These are phyloP conservation scores for Entelexis sorbosivorans DNA, from an alignment of 1,139 yeast species.

Conservation along the genomic window DNA sequence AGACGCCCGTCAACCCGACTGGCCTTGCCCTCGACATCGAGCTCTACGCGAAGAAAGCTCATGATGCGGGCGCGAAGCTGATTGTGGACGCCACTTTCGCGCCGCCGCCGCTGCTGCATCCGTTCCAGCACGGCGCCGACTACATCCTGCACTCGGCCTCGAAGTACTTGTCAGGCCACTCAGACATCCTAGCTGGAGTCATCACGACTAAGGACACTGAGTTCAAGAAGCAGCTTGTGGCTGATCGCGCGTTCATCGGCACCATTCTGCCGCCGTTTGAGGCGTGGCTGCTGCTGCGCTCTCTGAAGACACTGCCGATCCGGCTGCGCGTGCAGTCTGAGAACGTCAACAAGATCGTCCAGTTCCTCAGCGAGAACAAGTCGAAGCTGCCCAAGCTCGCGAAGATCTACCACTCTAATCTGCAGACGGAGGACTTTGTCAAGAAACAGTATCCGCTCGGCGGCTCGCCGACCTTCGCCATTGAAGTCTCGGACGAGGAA, in stretches of 20 bases:
- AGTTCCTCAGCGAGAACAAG: constrained; percentile 43
- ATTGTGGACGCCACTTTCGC: constrained; percentile 83
- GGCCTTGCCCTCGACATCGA: constrained; percentile 49
- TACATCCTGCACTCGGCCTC: constrained; percentile 82
- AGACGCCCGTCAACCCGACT: constrained; percentile 79
- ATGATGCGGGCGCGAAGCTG: constrained; percentile 54
- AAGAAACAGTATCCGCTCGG: constrained; percentile 55
- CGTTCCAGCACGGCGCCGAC: constrained; percentile 73
- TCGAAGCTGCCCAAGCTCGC: constrained; percentile 40
- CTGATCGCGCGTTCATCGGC: constrained; percentile 61
- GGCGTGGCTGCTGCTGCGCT: constrained; percentile 59
- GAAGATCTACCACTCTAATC: constrained; percentile 56
- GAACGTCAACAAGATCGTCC: constrained; percentile 53
- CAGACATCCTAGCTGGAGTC: constrained; percentile 79
- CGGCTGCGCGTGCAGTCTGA: constrained; percentile 57
- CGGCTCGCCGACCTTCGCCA: constrained; percentile 65
- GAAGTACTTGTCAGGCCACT: constrained; percentile 86
- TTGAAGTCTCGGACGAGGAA: constrained; percentile 42
- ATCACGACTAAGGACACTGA: constrained; percentile 49
- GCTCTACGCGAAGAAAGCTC: constrained; percentile 33
- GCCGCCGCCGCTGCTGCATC: constrained; percentile 80
- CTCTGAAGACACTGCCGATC: constrained; percentile 66
- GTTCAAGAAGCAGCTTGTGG: constrained; percentile 38
- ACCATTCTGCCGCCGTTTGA: constrained; percentile 72
- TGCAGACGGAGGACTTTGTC: constrained; percentile 58